Conservation (phyloP, 2,329 filamentous ascomycete species). For the Colletotrichum sp. region DNA sequence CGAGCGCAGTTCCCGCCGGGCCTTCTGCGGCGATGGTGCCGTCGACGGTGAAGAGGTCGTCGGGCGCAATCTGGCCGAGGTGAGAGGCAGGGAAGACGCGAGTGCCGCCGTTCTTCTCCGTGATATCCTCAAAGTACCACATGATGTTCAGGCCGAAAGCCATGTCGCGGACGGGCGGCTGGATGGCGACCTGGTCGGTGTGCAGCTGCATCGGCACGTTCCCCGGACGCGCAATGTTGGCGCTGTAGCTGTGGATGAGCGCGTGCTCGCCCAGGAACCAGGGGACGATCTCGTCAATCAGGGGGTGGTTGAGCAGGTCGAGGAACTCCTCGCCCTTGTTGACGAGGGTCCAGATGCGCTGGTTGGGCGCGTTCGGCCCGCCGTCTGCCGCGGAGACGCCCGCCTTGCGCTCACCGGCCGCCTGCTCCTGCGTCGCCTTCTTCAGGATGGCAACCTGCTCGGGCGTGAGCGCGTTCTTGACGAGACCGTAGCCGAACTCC, state of each 20-base stretch:
- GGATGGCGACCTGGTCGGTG: constrained; percentile 7
- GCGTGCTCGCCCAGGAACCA: constrained; percentile 1
- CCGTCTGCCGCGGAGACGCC: not conserved
- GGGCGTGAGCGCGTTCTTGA: not conserved
- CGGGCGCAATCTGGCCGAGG: not conserved
- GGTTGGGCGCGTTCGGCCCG: not conserved
- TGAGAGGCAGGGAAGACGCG: not conserved
- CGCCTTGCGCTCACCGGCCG: not conserved
- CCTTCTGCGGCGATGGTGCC: not conserved
- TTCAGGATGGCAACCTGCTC: not conserved
- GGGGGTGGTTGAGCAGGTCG: not conserved
- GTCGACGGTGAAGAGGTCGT: not conserved
- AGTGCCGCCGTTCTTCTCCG: not conserved
- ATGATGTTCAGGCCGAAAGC: not conserved
- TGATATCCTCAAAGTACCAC: not conserved
- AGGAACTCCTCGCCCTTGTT: constrained; percentile 8
- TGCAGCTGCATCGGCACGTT: not conserved
- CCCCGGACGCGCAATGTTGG: constrained; percentile 2
- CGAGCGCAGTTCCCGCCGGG: not conserved
- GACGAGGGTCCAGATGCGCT: constrained; percentile 1
- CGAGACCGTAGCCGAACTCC: constrained; percentile 7
- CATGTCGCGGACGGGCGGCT: not conserved
- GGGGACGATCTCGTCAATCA: constrained; percentile 5
- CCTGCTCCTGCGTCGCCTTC: not conserved
- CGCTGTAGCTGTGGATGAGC: constrained; percentile 7